Base-by-base conservation (phyloP, 2,329 filamentous ascomycete species). In the Trichophyton schoenleinii region DNA sequence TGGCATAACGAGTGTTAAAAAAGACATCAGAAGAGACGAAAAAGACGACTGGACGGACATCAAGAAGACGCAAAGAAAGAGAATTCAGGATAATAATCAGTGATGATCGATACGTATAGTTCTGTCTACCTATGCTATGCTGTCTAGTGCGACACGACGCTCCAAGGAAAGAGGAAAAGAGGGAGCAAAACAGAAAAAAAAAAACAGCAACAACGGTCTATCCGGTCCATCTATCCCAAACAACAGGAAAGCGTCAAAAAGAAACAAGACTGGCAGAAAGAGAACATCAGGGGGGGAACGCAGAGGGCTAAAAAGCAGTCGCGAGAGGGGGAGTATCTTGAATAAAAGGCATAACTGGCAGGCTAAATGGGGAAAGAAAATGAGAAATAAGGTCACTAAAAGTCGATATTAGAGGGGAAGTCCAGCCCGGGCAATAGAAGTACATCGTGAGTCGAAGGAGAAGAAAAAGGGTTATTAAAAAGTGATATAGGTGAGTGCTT, bases 191-290 rank as follows among this genome's bases (percentile, higher is more conserved):
- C 18, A 48, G 1, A 48, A 25, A 53, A 31, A 31, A 28, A 28
- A 31, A 2, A 31, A 38, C 34, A 13, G 34, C 34, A 38, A 38
- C 34, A 38, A 53, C 22, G 22, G 38, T 58, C 55, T 58, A 58
- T 58, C 38, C 55, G 28, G 28, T 42, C 34, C 38, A 58, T 58
- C 55, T 58, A 58, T 58, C 55, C 55, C 31, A 58, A 53, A 53
- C 49, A 53, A 31, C 18, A 31, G 22, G 49, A 53, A 53, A 53
- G 15, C 46, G 2, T 52, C 46, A 52, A 52, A 52, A 52, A 38
- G 34, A 52, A 52, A 52, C 11, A 13, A 38, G 34, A 13, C 34
- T 11, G 34, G 9, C 2, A 13, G 34, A 38, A 13, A 53, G 49
- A 53, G 49, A 34, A 25, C 49, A 53, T 53, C 49, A 53, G 22